phyloP scores from a whole-genome alignment of 495 filamentous ascomycete genomes.

The Parathielavia hyrcaniae region DNA sequence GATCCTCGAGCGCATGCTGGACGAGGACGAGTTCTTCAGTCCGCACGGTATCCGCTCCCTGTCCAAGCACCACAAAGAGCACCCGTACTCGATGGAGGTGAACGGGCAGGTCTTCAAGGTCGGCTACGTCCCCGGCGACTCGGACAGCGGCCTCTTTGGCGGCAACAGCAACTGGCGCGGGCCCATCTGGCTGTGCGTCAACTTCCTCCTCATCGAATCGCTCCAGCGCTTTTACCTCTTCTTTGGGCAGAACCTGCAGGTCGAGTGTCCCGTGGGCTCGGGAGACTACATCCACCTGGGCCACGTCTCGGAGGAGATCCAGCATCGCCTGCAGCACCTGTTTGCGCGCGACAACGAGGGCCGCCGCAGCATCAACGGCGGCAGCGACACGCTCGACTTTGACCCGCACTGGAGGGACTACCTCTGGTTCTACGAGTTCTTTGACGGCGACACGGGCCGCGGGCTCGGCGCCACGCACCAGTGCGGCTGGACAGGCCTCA shows the following conservation, averaged over 20 bases:
- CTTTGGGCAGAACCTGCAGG: constrained; percentile 79
- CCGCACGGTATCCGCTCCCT: constrained; percentile 87
- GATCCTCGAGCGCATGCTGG: constrained; percentile 85
- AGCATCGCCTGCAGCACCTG: constrained; percentile 89
- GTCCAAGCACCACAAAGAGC: constrained; percentile 84
- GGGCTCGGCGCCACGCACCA: constrained; percentile 91
- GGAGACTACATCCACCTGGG: constrained; percentile 95
- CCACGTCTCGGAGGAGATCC: constrained; percentile 92
- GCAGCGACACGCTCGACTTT: constrained; percentile 77
- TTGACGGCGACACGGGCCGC: constrained; percentile 84
- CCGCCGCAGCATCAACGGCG: constrained; percentile 74
- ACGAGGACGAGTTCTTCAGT: constrained; percentile 87
- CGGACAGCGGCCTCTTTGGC: constrained; percentile 86
- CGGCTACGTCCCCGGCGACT: constrained; percentile 86
- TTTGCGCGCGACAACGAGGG: constrained; percentile 79
- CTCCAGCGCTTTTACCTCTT: constrained; percentile 90
- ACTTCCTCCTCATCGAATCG: constrained; percentile 89
- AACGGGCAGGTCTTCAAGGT: constrained; percentile 87
- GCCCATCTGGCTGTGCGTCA: constrained; percentile 93
- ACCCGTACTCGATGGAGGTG: constrained; percentile 93
- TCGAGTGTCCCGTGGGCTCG: constrained; percentile 91
- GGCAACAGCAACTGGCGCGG: constrained; percentile 96
- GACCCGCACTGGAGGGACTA: constrained; percentile 90
- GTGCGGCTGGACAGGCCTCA: constrained; percentile 94
- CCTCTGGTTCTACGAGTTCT: constrained; percentile 95